These are phyloP conservation scores for Linum lewisii DNA, from an alignment of 345 rosid genomes.

Conservation along the genomic window DNA sequence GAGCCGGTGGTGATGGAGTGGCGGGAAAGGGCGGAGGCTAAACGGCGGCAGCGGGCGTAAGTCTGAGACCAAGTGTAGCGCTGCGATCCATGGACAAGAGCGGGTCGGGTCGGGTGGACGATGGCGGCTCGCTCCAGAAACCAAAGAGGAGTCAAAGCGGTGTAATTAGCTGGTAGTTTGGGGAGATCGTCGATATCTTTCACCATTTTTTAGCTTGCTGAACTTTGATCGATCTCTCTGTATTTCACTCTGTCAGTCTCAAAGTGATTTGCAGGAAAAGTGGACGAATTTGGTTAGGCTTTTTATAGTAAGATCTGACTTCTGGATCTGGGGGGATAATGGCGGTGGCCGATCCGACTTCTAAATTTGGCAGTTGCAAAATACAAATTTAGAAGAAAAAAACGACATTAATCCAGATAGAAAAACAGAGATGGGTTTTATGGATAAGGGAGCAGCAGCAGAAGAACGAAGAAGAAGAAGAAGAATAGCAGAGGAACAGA, in stretches of 20 bases:
- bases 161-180: slow-evolving; percentile 28
- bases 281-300: not conserved
- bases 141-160: slow-evolving; percentile 52
- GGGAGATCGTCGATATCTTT: not conserved
- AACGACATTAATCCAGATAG: no score
- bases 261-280: not conserved
- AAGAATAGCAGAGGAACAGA: no score
- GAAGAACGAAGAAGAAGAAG: no score
- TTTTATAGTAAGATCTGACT: no score
- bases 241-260: no score
- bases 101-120: slow-evolving; percentile 34
- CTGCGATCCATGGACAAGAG: slow-evolving; percentile 41
- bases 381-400: no score
- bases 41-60: slow-evolving; percentile 39
- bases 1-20: slow-evolving; percentile 28
- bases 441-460: no score
- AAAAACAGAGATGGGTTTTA: not conserved
- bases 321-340: no score
- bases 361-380: no score
- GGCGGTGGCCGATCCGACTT: no score
- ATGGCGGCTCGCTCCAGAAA: slow-evolving; percentile 49
- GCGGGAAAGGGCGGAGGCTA: slow-evolving; percentile 56
- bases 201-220: not conserved
- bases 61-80: slow-evolving; percentile 59
- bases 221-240: not conserved